These are phyloP conservation scores for Sporothrix curviconia DNA, from an alignment of 2,329 filamentous ascomycete species.

Conservation along the genomic window DNA sequence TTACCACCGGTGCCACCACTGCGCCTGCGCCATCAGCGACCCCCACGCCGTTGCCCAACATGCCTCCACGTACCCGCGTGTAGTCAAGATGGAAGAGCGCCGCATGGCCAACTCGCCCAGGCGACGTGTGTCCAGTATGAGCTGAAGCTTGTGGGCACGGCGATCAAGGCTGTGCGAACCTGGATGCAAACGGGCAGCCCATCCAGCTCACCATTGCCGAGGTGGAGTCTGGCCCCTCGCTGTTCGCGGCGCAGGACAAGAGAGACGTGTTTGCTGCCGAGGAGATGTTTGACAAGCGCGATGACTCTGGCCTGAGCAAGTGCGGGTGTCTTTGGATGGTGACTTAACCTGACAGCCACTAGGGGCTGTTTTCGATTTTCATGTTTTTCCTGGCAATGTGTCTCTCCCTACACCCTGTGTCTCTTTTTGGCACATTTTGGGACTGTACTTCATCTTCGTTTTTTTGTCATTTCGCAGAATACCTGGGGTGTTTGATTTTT, in stretches of 20 bases:
- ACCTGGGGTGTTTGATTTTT: too few relatives aligned
- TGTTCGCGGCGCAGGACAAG: conserved; percentile 6
- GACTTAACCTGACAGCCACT: conserved; percentile 27
- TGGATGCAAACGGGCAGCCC: conserved; percentile 32
- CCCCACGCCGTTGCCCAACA: conserved; percentile 11
- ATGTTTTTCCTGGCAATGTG: too few relatives aligned
- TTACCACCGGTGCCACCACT: conserved; percentile 1
- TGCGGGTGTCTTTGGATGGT: conserved; percentile 51
- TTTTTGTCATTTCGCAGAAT: too few relatives aligned
- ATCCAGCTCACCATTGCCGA: conserved; percentile 42
- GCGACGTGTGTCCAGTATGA: conserved; percentile 45
- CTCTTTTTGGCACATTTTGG: too few relatives aligned
- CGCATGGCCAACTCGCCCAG: conserved; percentile 33
- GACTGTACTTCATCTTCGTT: too few relatives aligned
- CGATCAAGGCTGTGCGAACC: conserved; percentile 27
- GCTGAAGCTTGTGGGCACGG: conserved; percentile 34
- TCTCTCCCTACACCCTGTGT: too few relatives aligned
- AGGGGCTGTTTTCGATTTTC: too few relatives aligned
- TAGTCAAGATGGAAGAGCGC: conserved; percentile 50
- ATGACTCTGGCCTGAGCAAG: conserved; percentile 36
- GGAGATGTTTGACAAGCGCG: conserved; percentile 16
- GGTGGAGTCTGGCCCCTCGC: conserved; percentile 23
- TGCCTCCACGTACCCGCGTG: conserved; percentile 39
- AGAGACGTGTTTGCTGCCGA: background rate
- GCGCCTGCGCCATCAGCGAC: conserved; percentile 4